phyloP scores from a whole-genome alignment of 257 asterid genomes.

The Fraxinus anomala region DNA sequence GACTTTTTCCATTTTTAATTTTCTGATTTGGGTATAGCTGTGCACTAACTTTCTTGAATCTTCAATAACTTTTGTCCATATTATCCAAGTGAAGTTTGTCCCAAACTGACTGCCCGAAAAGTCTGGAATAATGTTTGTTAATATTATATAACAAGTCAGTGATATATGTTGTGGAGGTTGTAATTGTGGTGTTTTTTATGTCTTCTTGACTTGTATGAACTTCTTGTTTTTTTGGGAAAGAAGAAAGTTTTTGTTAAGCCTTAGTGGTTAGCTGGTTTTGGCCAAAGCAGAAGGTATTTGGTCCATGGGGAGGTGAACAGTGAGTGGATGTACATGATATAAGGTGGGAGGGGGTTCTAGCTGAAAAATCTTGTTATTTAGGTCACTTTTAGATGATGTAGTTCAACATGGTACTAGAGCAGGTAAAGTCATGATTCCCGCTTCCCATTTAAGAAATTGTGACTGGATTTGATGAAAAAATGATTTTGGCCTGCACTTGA shows the following conservation, averaged over 20 bases:
- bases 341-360: not conserved
- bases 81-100: not conserved
- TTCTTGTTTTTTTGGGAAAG: not conserved
- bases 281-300: not conserved
- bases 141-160: not conserved
- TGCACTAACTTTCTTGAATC: not conserved
- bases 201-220: not conserved
- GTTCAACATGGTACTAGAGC: too few relatives aligned
- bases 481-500: not conserved
- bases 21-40: not conserved
- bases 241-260: not conserved
- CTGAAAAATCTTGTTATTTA: not conserved
- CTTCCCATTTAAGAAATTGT: not conserved
- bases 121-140: not conserved
- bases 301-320: not conserved
- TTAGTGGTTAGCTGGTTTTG: not conserved
- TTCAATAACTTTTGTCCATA: not conserved
- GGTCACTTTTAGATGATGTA: not conserved
- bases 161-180: not conserved
- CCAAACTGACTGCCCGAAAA: not conserved
- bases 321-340: not conserved
- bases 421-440: not conserved
- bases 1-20: not conserved
- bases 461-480: not conserved
- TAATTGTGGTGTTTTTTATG: not conserved